Conservation (phyloP, 805 yeast species). For the Groenewaldozyma salmanticensis region DNA sequence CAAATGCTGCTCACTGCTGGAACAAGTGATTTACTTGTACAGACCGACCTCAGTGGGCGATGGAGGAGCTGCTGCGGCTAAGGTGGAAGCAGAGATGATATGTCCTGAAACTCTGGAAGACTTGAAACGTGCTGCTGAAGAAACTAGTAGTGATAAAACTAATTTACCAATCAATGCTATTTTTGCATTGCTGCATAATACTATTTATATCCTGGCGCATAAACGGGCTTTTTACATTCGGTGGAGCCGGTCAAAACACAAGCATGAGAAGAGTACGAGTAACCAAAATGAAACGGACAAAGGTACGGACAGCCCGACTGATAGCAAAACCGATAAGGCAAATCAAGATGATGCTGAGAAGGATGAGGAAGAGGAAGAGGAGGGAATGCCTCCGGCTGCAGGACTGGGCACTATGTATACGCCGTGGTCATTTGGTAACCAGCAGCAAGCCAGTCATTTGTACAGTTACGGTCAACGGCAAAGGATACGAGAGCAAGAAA, state of each 20-base stretch:
- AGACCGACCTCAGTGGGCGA: constrained; percentile 22
- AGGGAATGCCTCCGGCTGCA: not conserved
- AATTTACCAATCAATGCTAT: constrained; percentile 20
- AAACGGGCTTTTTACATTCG: constrained; percentile 16
- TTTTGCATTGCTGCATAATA: constrained; percentile 23
- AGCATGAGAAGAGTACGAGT: not conserved
- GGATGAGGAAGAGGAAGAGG: not conserved
- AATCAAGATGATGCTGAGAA: not conserved
- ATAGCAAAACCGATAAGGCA: not conserved
- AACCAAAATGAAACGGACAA: too few relatives aligned
- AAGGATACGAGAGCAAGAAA: not conserved
- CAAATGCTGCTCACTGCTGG: constrained; percentile 26
- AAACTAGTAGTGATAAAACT: not conserved
- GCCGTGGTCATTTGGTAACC: constrained; percentile 4
- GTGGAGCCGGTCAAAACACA: not conserved
- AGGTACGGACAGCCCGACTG: not conserved
- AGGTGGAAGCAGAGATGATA: not conserved
- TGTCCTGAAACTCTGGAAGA: not conserved
- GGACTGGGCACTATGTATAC: constrained; percentile 4
- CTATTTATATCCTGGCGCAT: constrained; percentile 26
- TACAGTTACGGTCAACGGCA: not conserved
- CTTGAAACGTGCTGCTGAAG: too few relatives aligned
- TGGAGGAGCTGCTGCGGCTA: not conserved
- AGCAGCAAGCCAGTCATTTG: not conserved
- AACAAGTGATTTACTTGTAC: constrained; percentile 30